Base-by-base conservation (phyloP, 2,329 filamentous ascomycete species). In the Cladosporium sp. region DNA sequence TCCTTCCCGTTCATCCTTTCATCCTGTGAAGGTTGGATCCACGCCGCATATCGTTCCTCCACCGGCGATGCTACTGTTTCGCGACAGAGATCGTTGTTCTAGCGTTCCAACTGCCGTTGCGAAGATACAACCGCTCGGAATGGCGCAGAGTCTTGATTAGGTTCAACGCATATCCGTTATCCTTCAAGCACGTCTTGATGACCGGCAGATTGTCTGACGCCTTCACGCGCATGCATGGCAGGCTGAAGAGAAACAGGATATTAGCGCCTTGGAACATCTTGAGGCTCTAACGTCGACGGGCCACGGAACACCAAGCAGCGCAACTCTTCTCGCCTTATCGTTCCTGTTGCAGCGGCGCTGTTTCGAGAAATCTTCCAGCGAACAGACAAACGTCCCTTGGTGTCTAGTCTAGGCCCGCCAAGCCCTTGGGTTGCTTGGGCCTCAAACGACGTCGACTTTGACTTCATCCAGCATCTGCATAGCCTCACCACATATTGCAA, bases 401-500 rank as follows among this genome's bases (percentile, higher is more conserved):
- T 6, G 36, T 43, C 36, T 32, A 11, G 10, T 32, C 30, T 46
- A 46, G 39, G 39, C 39, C 39, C 39, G 39, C 39, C 39, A 21
- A 46, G 39, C 39, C 39, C 39, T 46, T 13, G n/a, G n/a, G 39
- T 46, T 46, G 39, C 39, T 46, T 46, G n/a, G 39, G 39, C 39
- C n/a, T 46, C 39, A 46, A 46, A 46, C 39, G 39, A 46, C 39
- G 10, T 21, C 39, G 39, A 21, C 39, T 46, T 46, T 21, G n/a
- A 46, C 39, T 46, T 46, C 39, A 32, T 2, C 32, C 51, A 21
- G 21, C 16, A 30, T 30, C n/a, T 54, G 51, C 51, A 54, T 54
- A 54, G 51, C 51, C 51, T 54, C 51, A 54, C 26, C 13, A 32
- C 51, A 54, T 21, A 54, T 54, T 54, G 51, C 26, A 54, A 54